Evolutionary conservation across 768 basidiomycete genomes (phyloP).

Genomic region (Termitomyces sp.): DNA sequence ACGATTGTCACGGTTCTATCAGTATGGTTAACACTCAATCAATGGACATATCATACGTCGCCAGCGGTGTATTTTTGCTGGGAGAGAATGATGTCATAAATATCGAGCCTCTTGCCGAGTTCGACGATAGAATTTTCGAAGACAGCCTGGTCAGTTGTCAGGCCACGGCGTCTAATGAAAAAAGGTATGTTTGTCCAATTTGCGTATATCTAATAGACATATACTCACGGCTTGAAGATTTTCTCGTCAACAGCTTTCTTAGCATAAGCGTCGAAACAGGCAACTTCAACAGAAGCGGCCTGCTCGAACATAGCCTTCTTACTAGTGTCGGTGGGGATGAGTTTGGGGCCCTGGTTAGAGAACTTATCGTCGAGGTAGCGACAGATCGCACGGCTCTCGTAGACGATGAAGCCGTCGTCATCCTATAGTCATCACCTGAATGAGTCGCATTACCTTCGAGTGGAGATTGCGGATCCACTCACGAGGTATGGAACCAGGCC

Average conservation of each 20-base stretch:
- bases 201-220: not conserved
- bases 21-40: not conserved
- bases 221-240: slow-evolving; percentile 47
- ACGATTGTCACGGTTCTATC: not conserved
- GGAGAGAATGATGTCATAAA: slow-evolving; percentile 50
- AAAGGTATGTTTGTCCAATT: no score
- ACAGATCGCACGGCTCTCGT: slow-evolving; percentile 58
- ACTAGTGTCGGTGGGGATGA: slow-evolving; percentile 46
- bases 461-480: slow-evolving; percentile 2
- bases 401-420: slow-evolving; percentile 58
- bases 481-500: slow-evolving; percentile 60
- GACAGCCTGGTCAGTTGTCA: slow-evolving; percentile 7
- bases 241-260: slow-evolving; percentile 41
- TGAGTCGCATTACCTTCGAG: not conserved
- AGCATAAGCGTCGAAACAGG: slow-evolving; percentile 45
- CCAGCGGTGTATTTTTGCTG: slow-evolving; percentile 56
- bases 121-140: slow-evolving; percentile 23
- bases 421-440: slow-evolving; percentile 21
- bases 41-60: slow-evolving; percentile 31
- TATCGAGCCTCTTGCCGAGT: slow-evolving; percentile 40
- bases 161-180: slow-evolving; percentile 3
- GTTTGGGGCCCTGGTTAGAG: slow-evolving; percentile 41
- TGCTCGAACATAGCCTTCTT: slow-evolving; percentile 42
- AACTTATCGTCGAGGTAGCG: slow-evolving; percentile 59
- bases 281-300: slow-evolving; percentile 48